Conservation (phyloP, 768 basidiomycete species). For the Mycena maculata region DNA sequence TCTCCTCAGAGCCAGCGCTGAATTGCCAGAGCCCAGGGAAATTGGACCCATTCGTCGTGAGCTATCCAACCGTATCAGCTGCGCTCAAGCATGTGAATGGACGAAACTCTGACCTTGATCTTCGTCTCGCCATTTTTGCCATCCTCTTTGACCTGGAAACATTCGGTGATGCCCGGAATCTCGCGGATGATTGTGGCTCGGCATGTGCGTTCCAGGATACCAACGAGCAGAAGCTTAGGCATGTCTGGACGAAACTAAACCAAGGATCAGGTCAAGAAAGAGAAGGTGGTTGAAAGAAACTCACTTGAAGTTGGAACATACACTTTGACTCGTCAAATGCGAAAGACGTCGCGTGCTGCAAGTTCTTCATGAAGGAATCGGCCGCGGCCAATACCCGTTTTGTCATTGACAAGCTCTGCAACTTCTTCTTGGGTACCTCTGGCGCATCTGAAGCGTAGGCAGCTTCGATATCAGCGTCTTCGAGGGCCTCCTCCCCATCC, state of each 20-base stretch:
- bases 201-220: constrained; percentile 91
- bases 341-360: constrained; percentile 80
- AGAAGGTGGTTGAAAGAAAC: constrained; percentile 41
- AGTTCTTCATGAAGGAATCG: constrained; percentile 64
- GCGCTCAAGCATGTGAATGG: not conserved
- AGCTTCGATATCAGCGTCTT: constrained; percentile 72
- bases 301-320: constrained; percentile 86
- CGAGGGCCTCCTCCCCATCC: constrained; percentile 60
- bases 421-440: constrained; percentile 44
- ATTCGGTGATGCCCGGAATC: constrained; percentile 88
- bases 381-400: constrained; percentile 58
- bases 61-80: constrained; percentile 52
- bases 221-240: constrained; percentile 94
- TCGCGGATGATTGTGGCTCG: constrained; percentile 88
- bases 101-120: constrained; percentile 57
- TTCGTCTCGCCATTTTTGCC: constrained; percentile 62
- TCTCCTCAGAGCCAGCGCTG: constrained; percentile 61
- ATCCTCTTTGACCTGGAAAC: constrained; percentile 79
- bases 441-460: constrained; percentile 63
- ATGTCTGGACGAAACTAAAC: constrained; percentile 85
- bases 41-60: constrained; percentile 95
- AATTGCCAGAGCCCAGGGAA: constrained; percentile 90
- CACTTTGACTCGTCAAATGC: constrained; percentile 74
- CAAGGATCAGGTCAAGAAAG: constrained; percentile 6
- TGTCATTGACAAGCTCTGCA: constrained; percentile 49